phyloP scores from a whole-genome alignment of 1,139 yeast genomes.

The Taphrina deformans region DNA sequence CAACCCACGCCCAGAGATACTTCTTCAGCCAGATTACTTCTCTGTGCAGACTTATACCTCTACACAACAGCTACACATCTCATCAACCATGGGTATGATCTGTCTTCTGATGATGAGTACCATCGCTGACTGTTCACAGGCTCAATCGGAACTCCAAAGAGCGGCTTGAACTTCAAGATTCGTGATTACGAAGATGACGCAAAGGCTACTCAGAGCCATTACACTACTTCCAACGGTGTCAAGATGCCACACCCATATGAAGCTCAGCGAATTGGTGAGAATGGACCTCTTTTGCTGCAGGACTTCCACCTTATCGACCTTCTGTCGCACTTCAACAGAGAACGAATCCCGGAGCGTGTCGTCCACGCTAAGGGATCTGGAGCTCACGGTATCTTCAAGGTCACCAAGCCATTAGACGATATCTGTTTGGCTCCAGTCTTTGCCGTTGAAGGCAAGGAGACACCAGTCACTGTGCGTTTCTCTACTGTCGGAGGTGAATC shows the following conservation, averaged over 20 bases:
- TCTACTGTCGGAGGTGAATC: constrained; percentile 88
- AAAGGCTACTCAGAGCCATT: constrained; percentile 43
- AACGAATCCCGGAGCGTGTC: constrained; percentile 84
- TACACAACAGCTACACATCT: not conserved
- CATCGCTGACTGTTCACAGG: not conserved
- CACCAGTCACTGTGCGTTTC: constrained; percentile 71
- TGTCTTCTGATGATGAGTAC: not conserved
- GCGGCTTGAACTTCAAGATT: constrained; percentile 28
- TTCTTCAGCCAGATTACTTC: not conserved
- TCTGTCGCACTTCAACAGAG: constrained; percentile 80
- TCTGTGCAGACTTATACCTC: constrained; percentile 5
- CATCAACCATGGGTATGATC: not conserved
- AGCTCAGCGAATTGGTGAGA: constrained; percentile 67
- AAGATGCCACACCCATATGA: constrained; percentile 69
- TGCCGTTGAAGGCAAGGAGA: constrained; percentile 71
- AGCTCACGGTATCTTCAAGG: constrained; percentile 76
- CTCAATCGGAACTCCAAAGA: constrained; percentile 14
- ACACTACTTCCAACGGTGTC: constrained; percentile 71
- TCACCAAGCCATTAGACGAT: constrained; percentile 79
- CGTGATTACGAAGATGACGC: constrained; percentile 18
- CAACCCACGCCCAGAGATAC: not conserved
- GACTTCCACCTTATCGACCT: constrained; percentile 77
- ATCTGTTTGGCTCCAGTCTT: constrained; percentile 69
- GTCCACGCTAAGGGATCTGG: constrained; percentile 92
- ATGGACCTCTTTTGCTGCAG: constrained; percentile 54